A percentile compares a stretch with the other conserved stretches of the same genome.
Evolutionary conservation across 192 early-diverging fungal genomes (phyloP).

Genomic region (Coemansia sp.): DNA sequence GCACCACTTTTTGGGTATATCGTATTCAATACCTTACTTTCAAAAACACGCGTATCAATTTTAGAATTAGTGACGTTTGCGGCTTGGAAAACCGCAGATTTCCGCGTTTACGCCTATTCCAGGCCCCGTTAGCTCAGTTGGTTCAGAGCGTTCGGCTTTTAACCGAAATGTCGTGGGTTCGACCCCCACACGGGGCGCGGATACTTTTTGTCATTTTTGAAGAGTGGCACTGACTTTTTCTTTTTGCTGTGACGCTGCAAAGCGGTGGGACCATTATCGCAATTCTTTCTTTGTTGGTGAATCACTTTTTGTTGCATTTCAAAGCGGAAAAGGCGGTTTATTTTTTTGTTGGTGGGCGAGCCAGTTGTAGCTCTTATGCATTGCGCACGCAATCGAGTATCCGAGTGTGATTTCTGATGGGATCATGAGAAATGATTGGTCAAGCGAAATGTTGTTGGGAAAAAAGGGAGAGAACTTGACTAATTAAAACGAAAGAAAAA

Average conservation of each 20-base stretch:
- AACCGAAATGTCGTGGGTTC: constrained; percentile 36
- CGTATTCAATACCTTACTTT: not conserved
- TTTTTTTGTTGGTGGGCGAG: no score
- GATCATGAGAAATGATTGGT: constrained; percentile 13
- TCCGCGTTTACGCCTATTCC: not conserved
- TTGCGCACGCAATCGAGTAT: constrained; percentile 14
- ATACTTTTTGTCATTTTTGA: not conserved
- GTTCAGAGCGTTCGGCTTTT: constrained; percentile 33
- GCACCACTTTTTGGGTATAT: not conserved
- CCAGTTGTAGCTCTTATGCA: constrained; percentile 2
- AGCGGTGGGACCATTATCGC: no score
- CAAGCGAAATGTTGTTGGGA: not conserved
- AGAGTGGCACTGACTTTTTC: no score
- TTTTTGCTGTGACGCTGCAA: no score
- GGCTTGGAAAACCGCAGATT: not conserved
- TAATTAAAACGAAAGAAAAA: not conserved
- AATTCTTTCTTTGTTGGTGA: no score
- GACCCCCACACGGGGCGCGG: constrained; percentile 21
- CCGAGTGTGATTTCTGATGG: constrained; percentile 5
- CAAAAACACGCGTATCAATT: not conserved
- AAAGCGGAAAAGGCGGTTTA: no score
- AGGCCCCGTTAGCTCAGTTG: constrained; percentile 26
- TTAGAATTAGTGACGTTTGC: not conserved
- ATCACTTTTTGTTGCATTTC: not conserved
- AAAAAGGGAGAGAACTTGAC: not conserved